These are phyloP conservation scores for Curvularia lunata DNA, from an alignment of 2,329 filamentous ascomycete genomes.

Conservation along the genomic window DNA sequence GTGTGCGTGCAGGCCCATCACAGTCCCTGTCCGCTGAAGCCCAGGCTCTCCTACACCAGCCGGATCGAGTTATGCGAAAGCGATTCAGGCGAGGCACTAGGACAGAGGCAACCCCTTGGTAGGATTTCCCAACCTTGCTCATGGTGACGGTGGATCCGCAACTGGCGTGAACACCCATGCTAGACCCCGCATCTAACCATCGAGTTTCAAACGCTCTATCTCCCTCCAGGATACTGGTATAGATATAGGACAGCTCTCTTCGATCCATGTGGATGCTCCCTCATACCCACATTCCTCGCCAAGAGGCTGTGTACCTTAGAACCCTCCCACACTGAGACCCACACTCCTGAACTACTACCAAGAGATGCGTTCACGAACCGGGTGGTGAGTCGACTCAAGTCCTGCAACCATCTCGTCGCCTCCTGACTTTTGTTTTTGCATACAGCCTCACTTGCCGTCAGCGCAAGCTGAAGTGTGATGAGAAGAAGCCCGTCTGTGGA, in stretches of 20 bases:
- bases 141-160: slow-evolving; percentile 38
- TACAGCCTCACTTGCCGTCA: slow-evolving; percentile 60
- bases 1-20: slow-evolving; percentile 19
- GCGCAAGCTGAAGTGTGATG: slow-evolving; percentile 70
- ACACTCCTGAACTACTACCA: slow-evolving; percentile 17
- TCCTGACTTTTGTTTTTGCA: slow-evolving; percentile 11
- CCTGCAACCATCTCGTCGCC: slow-evolving; percentile 4
- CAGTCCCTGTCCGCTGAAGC: slow-evolving; percentile 25
- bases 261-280: slow-evolving; percentile 32
- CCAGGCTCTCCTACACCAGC: slow-evolving; percentile 32
- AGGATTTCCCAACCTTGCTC: slow-evolving; percentile 32
- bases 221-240: slow-evolving; percentile 33
- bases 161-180: slow-evolving; percentile 42
- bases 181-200: slow-evolving; percentile 44
- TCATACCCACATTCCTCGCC: slow-evolving; percentile 33
- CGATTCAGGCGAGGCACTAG: slow-evolving; percentile 43
- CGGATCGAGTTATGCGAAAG: slow-evolving; percentile 33
- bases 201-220: slow-evolving; percentile 30
- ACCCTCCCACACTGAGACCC: slow-evolving; percentile 21
- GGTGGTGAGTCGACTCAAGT: slow-evolving; percentile 45
- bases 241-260: slow-evolving; percentile 41
- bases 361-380: slow-evolving; percentile 50
- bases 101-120: slow-evolving; percentile 34
- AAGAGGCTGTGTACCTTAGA: slow-evolving; percentile 24
- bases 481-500: slow-evolving; percentile 65